A percentile compares a stretch with the other conserved stretches of the same genome.
Evolutionary conservation across 306 rosid genomes (phyloP).

Genomic region (Prinsepia uniflora): DNA sequence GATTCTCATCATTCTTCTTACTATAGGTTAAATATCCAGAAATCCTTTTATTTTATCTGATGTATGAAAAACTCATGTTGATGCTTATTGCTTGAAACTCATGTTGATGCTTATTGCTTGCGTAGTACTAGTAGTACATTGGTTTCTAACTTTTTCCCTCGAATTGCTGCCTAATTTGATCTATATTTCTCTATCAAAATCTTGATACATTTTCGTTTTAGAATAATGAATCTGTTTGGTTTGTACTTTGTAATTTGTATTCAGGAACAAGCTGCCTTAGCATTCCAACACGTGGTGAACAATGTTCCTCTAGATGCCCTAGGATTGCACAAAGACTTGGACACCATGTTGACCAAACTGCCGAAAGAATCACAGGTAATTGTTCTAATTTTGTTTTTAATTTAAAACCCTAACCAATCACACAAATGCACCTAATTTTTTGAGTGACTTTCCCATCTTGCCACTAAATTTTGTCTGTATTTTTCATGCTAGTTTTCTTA

Average conservation of each 20-base stretch:
- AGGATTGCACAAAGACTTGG: constrained; percentile 10
- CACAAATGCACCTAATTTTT: too few relatives aligned
- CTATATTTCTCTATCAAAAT: neutral
- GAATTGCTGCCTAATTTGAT: neutral
- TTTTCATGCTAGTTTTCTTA: too few relatives aligned
- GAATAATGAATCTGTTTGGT: neutral
- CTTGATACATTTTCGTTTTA: neutral
- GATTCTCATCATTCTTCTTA: too few relatives aligned
- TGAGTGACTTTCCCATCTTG: too few relatives aligned
- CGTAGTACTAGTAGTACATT: too few relatives aligned
- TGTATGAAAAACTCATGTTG: too few relatives aligned
- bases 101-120: too few relatives aligned
- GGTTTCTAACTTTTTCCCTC: neutral
- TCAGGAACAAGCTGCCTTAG: constrained; percentile 20
- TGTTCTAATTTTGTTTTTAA: neutral
- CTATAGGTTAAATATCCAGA: neutral
- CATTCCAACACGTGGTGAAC: constrained; percentile 7
- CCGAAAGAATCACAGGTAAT: constrained; percentile 6
- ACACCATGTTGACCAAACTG: neutral
- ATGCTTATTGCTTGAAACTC: too few relatives aligned
- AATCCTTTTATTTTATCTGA: neutral
- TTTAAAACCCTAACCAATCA: too few relatives aligned
- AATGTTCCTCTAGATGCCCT: constrained; percentile 8
- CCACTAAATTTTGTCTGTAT: too few relatives aligned
- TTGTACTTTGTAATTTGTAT: neutral